phyloP scores from a whole-genome alignment of 129 eudicot species.

The Artemisia tridentata region DNA sequence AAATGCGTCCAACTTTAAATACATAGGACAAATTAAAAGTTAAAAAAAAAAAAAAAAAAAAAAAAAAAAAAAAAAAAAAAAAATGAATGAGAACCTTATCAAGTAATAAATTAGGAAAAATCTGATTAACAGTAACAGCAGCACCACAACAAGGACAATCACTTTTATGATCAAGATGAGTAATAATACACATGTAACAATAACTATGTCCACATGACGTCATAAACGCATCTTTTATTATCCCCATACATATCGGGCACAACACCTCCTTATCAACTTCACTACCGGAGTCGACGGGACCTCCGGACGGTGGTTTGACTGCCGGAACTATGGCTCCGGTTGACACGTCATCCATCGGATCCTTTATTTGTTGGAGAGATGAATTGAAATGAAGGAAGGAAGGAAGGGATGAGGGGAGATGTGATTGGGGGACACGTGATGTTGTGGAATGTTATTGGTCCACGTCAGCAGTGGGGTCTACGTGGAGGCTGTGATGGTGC shows the following conservation, averaged over 20 bases:
- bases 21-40: not conserved
- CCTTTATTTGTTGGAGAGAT: not conserved
- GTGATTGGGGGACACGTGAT: not conserved
- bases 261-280: constrained; percentile 56
- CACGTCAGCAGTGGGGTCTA: not conserved
- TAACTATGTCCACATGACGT: constrained; percentile 96
- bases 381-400: not conserved
- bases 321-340: constrained; percentile 62
- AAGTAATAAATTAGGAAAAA: constrained; percentile 83
- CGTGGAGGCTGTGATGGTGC: too few relatives aligned
- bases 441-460: not conserved
- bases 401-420: not conserved
- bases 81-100: constrained; percentile 50
- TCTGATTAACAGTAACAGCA: constrained; percentile 46
- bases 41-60: not conserved
- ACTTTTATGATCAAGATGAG: constrained; percentile 69
- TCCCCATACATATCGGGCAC: constrained; percentile 94
- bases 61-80: not conserved
- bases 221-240: constrained; percentile 75
- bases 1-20: too few relatives aligned
- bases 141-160: constrained; percentile 92
- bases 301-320: constrained; percentile 41
- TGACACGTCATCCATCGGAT: constrained; percentile 44
- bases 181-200: constrained; percentile 83
- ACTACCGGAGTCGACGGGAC: constrained; percentile 30